Base-by-base conservation (phyloP, 2,329 filamentous ascomycete species). In the Exserohilum rostratum region DNA sequence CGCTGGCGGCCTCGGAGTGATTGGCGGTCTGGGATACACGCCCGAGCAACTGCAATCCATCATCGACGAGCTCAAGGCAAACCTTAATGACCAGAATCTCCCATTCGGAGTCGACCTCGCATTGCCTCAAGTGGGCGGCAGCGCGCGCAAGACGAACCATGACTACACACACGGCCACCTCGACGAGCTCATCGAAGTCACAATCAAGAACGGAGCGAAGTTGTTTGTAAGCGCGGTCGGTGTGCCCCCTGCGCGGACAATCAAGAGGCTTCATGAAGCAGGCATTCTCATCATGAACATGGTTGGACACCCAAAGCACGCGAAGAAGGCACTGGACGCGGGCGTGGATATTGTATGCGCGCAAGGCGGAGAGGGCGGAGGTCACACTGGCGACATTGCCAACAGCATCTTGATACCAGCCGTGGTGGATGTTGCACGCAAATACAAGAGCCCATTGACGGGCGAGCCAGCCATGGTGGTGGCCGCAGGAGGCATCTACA, bases 211-310 rank as follows among this genome's bases (percentile, higher is more conserved):
- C 63, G 89, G 90, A n/a, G 91, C 93, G 6, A 86, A 82, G 70
- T 78, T 97, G 44, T 97, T 98, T 71, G 91, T 97, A 37, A 87
- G 83, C 47, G 93, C 93, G 1, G 92, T 97, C 0, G 93, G 93
- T 7, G 89, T 97, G 18, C 93, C 93, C 13, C 91, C 93, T 0
- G 79, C 80, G 40, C 76, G 80, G 53, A 85, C 93, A 4, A 89
- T 97, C 53, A 86, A 90, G 64, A 79, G 86, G 40, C 81, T 98
- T 39, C 93, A 98, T 70, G 82, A 83, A 7, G 88, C 89, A 0
- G 90, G 90, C 0, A 90, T 98, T 35, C 72, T 96, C 55, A 83
- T 97, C 31, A 97, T 97, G 92, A 97, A 97, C 75, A 97, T 97
- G 93, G 92, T 97, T 17, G 93, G 93, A 0, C 90, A 93, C 67